Percentiles rank a stretch among this genome's conserved stretches.
These are phyloP conservation scores for Pistacia atlantica DNA, from an alignment of 345 rosid genomes.

Conservation along the genomic window DNA sequence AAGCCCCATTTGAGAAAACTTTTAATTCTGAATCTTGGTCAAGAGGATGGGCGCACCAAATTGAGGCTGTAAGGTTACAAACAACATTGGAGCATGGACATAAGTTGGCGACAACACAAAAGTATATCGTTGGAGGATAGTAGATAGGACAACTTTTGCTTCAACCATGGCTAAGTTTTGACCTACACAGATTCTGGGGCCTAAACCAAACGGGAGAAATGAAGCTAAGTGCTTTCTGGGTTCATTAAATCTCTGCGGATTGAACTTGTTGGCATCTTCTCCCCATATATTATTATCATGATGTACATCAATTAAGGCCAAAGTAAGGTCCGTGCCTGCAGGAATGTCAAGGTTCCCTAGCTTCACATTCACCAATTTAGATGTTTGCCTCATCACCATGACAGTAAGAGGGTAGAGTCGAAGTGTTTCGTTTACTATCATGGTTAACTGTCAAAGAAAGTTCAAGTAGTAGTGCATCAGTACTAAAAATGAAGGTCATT, in stretches of 20 bases:
- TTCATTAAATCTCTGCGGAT: conserved; percentile 46
- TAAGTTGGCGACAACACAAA: conserved; percentile 60
- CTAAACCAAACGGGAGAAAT: conserved; percentile 61
- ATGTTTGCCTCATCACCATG: conserved; percentile 49
- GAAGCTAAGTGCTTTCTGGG: too few relatives aligned
- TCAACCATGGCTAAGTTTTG: conserved; percentile 55
- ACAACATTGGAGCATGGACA: conserved; percentile 66
- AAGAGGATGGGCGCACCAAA: conserved; percentile 68
- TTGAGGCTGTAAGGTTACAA: conserved; percentile 61
- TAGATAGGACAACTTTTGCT: conserved; percentile 57
- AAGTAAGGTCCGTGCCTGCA: conserved; percentile 53
- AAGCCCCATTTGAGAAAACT: background rate
- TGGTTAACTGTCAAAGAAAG: background rate
- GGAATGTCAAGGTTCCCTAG: conserved; percentile 67
- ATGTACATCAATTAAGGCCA: conserved; percentile 54
- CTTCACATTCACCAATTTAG: conserved; percentile 31
- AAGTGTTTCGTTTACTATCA: conserved; percentile 71
- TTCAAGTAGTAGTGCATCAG: too few relatives aligned
- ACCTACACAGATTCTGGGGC: conserved; percentile 62
- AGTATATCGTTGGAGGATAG: conserved; percentile 48
- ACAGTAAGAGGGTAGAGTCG: conserved; percentile 74
- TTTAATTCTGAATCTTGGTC: conserved; percentile 28
- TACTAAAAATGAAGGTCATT: background rate
- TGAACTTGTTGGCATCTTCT: conserved; percentile 60
- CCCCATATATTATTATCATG: conserved; percentile 75